phyloP scores from a whole-genome alignment of 768 basidiomycete species.

The Serendipita sp. region DNA sequence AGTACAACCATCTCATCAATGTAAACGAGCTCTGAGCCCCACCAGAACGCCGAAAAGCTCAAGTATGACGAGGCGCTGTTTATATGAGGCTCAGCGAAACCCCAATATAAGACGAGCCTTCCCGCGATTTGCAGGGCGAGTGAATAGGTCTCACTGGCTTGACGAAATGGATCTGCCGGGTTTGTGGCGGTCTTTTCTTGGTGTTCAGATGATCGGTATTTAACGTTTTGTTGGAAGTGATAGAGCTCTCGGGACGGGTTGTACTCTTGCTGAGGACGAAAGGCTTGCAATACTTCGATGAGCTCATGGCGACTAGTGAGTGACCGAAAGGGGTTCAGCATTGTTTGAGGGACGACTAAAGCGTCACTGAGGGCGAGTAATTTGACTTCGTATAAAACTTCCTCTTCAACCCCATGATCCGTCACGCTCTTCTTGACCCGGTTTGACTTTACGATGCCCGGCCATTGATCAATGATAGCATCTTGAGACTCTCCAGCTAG shows the following conservation, averaged over 20 bases:
- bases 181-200: not conserved
- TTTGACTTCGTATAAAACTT: not conserved
- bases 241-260: not conserved
- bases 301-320: not conserved
- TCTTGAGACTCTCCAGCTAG: not conserved
- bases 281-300: not conserved
- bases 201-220: not conserved
- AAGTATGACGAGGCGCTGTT: not conserved
- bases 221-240: not conserved
- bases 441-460: not conserved
- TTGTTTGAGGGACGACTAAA: not conserved
- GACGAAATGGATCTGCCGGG: not conserved
- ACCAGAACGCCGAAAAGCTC: constrained; percentile 1
- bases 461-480: constrained; percentile 4
- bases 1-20: not conserved
- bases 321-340: not conserved
- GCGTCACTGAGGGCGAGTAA: not conserved
- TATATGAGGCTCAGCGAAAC: not conserved
- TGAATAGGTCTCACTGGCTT: not conserved
- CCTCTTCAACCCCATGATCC: not conserved
- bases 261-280: not conserved
- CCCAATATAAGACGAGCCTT: not conserved
- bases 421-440: not conserved
- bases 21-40: constrained; percentile 3
- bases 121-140: not conserved